phyloP scores from a whole-genome alignment of 2,329 filamentous ascomycete genomes.

The Neurospora sp. region DNA sequence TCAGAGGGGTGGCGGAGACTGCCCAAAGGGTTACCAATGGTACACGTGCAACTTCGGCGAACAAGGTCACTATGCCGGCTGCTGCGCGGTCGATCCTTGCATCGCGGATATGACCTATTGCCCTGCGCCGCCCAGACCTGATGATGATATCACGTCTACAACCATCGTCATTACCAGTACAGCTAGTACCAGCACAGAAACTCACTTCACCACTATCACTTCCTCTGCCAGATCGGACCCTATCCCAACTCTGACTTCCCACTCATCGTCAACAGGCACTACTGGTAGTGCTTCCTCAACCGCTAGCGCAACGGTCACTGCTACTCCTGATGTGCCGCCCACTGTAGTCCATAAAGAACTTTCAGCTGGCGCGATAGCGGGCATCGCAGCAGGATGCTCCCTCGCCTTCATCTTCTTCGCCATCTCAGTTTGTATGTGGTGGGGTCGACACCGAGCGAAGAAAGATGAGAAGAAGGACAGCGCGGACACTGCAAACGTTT shows the following conservation, averaged over 20 bases:
- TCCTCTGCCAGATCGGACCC: too few species aligned
- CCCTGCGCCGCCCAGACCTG: conserved; percentile 13
- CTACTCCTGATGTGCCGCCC: neutral
- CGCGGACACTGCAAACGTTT: neutral
- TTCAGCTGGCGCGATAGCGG: conserved; percentile 10
- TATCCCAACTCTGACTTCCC: neutral
- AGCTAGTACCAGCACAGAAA: too few species aligned
- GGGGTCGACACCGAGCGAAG: conserved; percentile 5
- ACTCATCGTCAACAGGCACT: conserved; percentile 3
- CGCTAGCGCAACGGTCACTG: neutral
- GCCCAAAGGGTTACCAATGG: conserved; percentile 9
- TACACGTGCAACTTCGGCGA: neutral
- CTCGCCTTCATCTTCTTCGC: conserved; percentile 8
- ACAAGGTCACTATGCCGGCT: conserved; percentile 18
- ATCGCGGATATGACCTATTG: conserved; percentile 18
- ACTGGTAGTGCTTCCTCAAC: neutral
- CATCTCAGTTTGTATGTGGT: conserved; percentile 10
- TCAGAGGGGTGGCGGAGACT: conserved; percentile 1
- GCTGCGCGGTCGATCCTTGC: conserved; percentile 37
- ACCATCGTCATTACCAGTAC: too few species aligned
- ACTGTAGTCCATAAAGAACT: conserved; percentile 5
- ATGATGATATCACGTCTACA: too few species aligned
- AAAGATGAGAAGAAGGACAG: conserved; percentile 7
- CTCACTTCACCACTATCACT: too few species aligned
- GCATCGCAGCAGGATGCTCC: conserved; percentile 11